Base-by-base conservation (phyloP, 208 protist genomes). In the Trypanosoma mega region DNA sequence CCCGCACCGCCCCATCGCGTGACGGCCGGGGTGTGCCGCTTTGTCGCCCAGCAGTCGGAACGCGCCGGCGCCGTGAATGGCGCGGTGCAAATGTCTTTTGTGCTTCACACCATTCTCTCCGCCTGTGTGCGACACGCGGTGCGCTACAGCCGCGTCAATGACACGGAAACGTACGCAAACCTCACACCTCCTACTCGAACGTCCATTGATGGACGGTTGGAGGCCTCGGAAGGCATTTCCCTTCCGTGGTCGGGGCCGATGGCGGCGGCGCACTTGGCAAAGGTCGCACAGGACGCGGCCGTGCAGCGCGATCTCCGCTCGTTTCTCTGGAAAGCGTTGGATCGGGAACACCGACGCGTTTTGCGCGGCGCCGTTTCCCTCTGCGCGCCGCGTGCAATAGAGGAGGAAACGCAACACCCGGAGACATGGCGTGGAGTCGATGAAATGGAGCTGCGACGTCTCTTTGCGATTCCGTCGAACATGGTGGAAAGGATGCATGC, bases 71-170 rank as follows among this genome's bases (percentile, higher is more conserved):
- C 27, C 23, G 16, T 27, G 8, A 70, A 63, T 23, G 47, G 63
- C 11, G 12, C 63, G 20, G 27, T 29, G 26, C 63, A 70, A 18
- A 34, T 48, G 31, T 45, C 20, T 7, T 49, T 70, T 53, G 14
- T 70, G 1, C 26, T 70, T 2, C 51, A 70, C 39, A 61, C 43
- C 2, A 55, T 63, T 62, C 37, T 63, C 11, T 62, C 63, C 18
- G 47, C 63, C 1, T 70, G 54, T 44, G 55, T 70, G 33, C 63
- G 55, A 41, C 55, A 63, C 31, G 53, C 63, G 21, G 47, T 70
- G 36, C 63, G 36, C 1, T 61, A 63, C 31, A 63, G 63, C 23
- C 26, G 45, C 4, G 3, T 70, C 23, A 16, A 62, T 0, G 1
- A 20, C 6, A 39, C 6, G 8, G 12, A 39, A n/a, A n/a, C n/a